Percentiles rank a stretch among this genome's conserved stretches.
These are phyloP conservation scores for Staphylotrichum longicolle DNA, from an alignment of 495 filamentous ascomycete genomes.

Conservation along the genomic window DNA sequence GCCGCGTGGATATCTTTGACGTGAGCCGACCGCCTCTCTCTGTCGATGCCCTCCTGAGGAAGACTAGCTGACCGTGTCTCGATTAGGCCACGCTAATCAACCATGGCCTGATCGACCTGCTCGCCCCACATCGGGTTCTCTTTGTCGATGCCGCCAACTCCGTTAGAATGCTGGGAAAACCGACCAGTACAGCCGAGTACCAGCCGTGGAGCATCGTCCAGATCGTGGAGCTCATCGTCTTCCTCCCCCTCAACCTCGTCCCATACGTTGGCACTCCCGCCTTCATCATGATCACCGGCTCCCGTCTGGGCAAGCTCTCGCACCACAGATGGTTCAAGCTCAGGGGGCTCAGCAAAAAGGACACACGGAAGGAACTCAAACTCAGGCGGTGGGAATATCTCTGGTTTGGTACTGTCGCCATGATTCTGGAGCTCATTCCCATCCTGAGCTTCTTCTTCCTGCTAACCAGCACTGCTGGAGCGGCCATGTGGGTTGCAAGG, in stretches of 20 bases:
- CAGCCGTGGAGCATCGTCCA: conserved; percentile 69
- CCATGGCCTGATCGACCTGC: conserved; percentile 53
- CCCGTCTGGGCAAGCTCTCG: conserved; percentile 56
- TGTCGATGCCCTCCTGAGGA: conserved; percentile 11
- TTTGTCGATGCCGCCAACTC: conserved; percentile 57
- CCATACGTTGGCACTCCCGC: conserved; percentile 77
- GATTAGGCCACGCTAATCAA: conserved; percentile 49
- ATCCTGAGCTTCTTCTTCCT: conserved; percentile 84
- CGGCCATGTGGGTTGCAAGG: conserved; percentile 79
- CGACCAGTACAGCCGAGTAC: conserved; percentile 65
- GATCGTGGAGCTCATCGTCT: conserved; percentile 71
- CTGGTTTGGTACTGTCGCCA: conserved; percentile 56
- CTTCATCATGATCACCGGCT: conserved; percentile 70
- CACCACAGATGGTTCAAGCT: conserved; percentile 78
- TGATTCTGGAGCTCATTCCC: conserved; percentile 70
- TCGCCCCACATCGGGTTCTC: conserved; percentile 69
- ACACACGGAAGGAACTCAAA: conserved; percentile 62
- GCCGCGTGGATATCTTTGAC: conserved; percentile 90
- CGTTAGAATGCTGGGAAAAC: conserved; percentile 72
- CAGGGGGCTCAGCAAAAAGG: conserved; percentile 62
- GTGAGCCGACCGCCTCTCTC: conserved; percentile 48
- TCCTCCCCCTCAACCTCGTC: conserved; percentile 85
- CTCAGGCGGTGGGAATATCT: conserved; percentile 66
- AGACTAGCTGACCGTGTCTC: conserved; percentile 3
- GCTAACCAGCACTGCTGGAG: conserved; percentile 72